These are phyloP conservation scores for Chalciporus piperatus DNA, from an alignment of 768 basidiomycete species.

Conservation along the genomic window DNA sequence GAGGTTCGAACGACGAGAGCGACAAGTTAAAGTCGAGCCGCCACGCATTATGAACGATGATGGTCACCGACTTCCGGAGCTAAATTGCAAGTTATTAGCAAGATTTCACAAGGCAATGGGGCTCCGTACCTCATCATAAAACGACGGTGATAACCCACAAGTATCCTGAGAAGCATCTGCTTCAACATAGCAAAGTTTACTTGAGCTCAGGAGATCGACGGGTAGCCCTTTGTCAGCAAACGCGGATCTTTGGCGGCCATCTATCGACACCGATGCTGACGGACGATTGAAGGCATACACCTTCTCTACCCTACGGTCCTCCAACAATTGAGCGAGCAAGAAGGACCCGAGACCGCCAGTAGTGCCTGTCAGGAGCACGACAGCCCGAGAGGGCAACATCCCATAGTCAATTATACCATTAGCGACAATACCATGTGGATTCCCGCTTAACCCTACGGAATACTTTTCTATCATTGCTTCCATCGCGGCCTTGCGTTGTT, in stretches of 20 bases:
- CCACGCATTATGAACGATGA: conserved; percentile 41
- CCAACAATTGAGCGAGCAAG: conserved; percentile 31
- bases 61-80: conserved; percentile 25
- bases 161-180: conserved; percentile 31
- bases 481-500: conserved; percentile 19
- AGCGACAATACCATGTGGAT: neutral
- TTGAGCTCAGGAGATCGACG: conserved; percentile 25
- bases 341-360: conserved; percentile 44
- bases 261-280: conserved; percentile 6
- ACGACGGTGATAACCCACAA: conserved; percentile 27
- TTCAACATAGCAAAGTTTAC: conserved; percentile 38
- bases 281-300: conserved; percentile 37
- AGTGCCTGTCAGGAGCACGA: conserved; percentile 36
- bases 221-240: conserved; percentile 39
- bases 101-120: neutral
- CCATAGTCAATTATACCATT: conserved; percentile 11
- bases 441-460: conserved; percentile 15
- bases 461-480: conserved; percentile 41
- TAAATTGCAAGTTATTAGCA: neutral
- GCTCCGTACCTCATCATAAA: conserved; percentile 30
- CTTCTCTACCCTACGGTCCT: conserved; percentile 20
- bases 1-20: conserved; percentile 36
- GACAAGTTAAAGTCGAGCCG: conserved; percentile 40
- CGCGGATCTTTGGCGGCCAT: conserved; percentile 29
- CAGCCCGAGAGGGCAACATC: neutral